These are phyloP conservation scores for Ceratorhiza oryzae-sativae DNA, from an alignment of 1,284 basidiomycete species.

Conservation along the genomic window DNA sequence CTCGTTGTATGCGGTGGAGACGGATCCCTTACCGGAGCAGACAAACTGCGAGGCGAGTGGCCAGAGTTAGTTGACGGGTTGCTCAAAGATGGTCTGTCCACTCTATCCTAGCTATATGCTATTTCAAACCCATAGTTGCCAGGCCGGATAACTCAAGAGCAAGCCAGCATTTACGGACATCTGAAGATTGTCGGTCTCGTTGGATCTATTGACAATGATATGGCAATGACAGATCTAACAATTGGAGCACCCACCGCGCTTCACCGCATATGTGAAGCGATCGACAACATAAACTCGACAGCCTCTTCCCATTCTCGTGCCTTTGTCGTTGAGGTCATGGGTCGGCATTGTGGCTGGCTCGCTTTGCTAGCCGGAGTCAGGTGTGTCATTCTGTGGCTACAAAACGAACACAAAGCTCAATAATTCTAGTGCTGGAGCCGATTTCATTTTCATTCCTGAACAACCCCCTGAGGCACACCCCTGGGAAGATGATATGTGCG, in stretches of 20 bases:
- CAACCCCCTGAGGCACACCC: conserved; percentile 77
- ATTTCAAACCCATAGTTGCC: conserved; percentile 44
- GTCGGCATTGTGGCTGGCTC: conserved; percentile 97
- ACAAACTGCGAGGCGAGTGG: conserved; percentile 95
- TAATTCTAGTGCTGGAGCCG: conserved; percentile 78
- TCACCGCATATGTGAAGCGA: conserved; percentile 95
- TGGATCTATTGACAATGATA: conserved; percentile 98
- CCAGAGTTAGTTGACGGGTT: conserved; percentile 79
- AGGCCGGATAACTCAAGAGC: conserved; percentile 79
- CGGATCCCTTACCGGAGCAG: conserved; percentile 94
- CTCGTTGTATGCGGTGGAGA: conserved; percentile 97
- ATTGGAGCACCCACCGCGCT: conserved; percentile 96
- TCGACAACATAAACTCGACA: conserved; percentile 98
- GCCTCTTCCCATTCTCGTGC: conserved; percentile 95
- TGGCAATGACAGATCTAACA: conserved; percentile 96
- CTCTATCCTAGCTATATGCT: not conserved
- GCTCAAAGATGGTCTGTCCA: conserved; percentile 60
- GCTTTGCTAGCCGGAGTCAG: conserved; percentile 92
- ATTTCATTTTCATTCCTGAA: conserved; percentile 98
- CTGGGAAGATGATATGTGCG: conserved; percentile 95
- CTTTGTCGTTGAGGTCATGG: conserved; percentile 99
- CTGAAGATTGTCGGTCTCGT: conserved; percentile 97
- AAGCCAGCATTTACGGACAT: conserved; percentile 75
- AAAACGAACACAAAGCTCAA: not conserved
- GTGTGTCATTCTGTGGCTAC: conserved; percentile 53